phyloP scores from a whole-genome alignment of 768 basidiomycete genomes.

The Phlebiopsis gigantea region DNA sequence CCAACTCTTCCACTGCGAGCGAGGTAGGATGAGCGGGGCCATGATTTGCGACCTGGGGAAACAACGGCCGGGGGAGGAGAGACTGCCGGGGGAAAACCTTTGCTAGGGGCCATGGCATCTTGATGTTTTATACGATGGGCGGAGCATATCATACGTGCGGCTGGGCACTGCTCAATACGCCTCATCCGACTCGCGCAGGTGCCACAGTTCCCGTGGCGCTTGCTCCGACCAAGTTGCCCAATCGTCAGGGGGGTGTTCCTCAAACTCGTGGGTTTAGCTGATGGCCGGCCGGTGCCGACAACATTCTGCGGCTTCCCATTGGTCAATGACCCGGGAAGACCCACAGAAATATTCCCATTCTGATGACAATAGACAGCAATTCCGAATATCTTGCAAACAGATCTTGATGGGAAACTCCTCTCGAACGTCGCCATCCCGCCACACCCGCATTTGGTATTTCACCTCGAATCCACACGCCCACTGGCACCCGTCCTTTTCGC shows the following conservation, averaged over 20 bases:
- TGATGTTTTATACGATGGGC: neutral
- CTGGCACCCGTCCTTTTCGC: neutral
- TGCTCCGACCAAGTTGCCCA: neutral
- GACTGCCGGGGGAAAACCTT: neutral
- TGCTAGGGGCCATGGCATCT: neutral
- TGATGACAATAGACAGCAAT: conserved; percentile 3
- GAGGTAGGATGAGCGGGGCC: conserved; percentile 15
- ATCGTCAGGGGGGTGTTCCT: neutral
- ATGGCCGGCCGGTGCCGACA: conserved; percentile 1
- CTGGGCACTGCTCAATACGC: neutral
- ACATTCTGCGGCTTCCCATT: neutral
- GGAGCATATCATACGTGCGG: neutral
- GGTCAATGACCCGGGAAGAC: neutral
- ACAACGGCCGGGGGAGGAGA: neutral
- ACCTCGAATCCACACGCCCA: neutral
- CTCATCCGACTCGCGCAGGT: neutral
- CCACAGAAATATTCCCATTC: neutral
- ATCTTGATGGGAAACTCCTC: neutral
- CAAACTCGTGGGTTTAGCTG: neutral
- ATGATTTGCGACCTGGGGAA: neutral
- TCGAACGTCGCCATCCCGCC: neutral
- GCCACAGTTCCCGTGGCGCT: neutral
- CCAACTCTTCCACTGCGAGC: conserved; percentile 29
- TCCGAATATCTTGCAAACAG: conserved; percentile 10
- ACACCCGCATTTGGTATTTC: conserved; percentile 1